A percentile compares a stretch with the other conserved stretches of the same genome.
phyloP scores from a whole-genome alignment of 805 yeast genomes.

The Cephaloascus fragrans region DNA sequence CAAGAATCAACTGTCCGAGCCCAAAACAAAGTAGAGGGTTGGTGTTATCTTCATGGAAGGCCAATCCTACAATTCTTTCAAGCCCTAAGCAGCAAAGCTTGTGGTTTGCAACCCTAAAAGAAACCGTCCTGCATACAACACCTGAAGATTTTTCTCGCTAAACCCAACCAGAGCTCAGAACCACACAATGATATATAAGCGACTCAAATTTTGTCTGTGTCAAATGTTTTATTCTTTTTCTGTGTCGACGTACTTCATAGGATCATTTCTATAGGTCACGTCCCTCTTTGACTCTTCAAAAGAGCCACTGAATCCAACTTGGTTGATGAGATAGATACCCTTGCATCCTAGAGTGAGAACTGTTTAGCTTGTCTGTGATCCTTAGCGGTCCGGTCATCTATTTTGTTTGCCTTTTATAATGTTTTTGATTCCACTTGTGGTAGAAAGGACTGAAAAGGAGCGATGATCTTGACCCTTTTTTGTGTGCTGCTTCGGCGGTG shows the following conservation, averaged over 20 bases:
- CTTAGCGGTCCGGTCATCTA: slow-evolving; percentile 89
- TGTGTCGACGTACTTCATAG: slow-evolving; percentile 99
- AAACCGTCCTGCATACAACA: too few species aligned
- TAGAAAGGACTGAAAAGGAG: slow-evolving; percentile 51
- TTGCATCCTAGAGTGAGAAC: slow-evolving; percentile 87
- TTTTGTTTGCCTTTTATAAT: slow-evolving; percentile 39
- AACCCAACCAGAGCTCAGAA: too few species aligned
- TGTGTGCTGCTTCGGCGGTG: slow-evolving; percentile 84
- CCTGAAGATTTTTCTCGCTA: too few species aligned
- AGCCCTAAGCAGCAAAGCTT: too few species aligned
- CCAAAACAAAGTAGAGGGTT: too few species aligned
- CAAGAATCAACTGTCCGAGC: too few species aligned
- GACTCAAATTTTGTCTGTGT: too few species aligned
- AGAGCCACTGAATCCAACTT: slow-evolving; percentile 99
- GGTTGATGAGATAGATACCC: slow-evolving; percentile 96
- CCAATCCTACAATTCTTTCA: too few species aligned
- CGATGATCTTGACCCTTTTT: slow-evolving; percentile 98
- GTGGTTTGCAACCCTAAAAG: too few species aligned
- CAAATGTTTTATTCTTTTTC: slow-evolving; percentile 33
- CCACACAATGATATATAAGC: too few species aligned
- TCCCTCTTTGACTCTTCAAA: slow-evolving; percentile 98
- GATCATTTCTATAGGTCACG: slow-evolving; percentile 99
- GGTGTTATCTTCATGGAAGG: too few species aligned
- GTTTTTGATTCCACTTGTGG: slow-evolving; percentile 22
- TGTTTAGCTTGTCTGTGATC: slow-evolving; percentile 73